phyloP scores from a whole-genome alignment of 352 stramenopile genomes.

The Pythium insidiosum region DNA sequence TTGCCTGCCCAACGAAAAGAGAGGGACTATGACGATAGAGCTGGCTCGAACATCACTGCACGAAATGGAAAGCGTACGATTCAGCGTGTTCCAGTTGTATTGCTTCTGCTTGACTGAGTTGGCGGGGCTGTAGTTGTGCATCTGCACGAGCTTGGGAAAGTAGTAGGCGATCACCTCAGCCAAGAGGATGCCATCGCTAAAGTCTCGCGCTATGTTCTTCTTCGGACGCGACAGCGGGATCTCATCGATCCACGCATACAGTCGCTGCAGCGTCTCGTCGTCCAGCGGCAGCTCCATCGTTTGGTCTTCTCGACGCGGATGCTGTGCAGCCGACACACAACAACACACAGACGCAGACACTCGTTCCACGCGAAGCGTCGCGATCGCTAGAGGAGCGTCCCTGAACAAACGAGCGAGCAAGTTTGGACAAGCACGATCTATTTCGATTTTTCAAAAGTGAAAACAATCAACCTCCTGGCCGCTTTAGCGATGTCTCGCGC shows the following conservation, averaged over 20 bases:
- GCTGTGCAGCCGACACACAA: too few species aligned
- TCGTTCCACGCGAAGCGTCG: too few species aligned
- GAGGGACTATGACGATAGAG: conserved; percentile 2
- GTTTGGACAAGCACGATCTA: too few species aligned
- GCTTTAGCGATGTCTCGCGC: too few species aligned
- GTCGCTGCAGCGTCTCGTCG: conserved; percentile 87
- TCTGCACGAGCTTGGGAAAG: conserved; percentile 92
- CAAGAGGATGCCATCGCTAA: conserved; percentile 89
- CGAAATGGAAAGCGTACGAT: conserved; percentile 34
- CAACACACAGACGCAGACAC: too few species aligned
- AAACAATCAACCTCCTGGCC: too few species aligned
- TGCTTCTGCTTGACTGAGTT: conserved; percentile 92
- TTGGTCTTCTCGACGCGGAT: too few species aligned
- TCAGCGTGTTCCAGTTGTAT: conserved; percentile 96
- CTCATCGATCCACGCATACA: conserved; percentile 95
- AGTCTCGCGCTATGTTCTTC: conserved; percentile 93
- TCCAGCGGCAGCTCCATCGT: conserved; percentile 57
- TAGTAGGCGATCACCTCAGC: conserved; percentile 92
- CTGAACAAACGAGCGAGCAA: too few species aligned
- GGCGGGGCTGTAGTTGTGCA: conserved; percentile 94
- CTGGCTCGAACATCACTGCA: conserved; percentile 8
- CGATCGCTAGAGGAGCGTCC: too few species aligned
- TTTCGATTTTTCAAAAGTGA: too few species aligned
- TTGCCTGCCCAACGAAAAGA: conserved; percentile 47
- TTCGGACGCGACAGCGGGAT: conserved; percentile 93